Evolutionary conservation across 306 rosid genomes (phyloP).

Genomic region (Gastrolobium villosum): DNA sequence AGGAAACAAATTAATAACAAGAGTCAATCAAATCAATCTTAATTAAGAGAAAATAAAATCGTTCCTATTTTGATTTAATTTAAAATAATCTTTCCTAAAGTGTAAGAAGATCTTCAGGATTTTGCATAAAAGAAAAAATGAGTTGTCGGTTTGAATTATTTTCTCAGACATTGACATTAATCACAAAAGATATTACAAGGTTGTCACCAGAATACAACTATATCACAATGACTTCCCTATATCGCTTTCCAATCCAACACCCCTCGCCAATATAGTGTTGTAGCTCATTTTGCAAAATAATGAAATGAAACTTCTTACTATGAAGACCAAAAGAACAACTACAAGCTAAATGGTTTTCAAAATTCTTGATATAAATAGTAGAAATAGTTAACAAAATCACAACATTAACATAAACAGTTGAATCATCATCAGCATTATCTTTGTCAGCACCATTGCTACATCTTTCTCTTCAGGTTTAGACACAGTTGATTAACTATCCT

Average conservation of each 20-base stretch:
- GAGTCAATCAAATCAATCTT: too few relatives aligned
- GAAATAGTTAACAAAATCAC: neutral
- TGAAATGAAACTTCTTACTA: neutral
- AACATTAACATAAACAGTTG: constrained; percentile 9
- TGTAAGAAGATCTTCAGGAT: too few relatives aligned
- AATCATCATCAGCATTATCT: neutral
- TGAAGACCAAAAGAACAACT: too few relatives aligned
- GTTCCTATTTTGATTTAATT: too few relatives aligned
- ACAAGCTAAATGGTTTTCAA: neutral
- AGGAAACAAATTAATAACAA: too few relatives aligned
- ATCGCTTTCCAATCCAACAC: neutral
- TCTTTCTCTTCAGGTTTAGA: neutral
- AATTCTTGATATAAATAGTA: neutral
- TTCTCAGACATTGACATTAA: neutral
- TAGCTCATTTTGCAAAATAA: neutral
- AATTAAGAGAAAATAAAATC: too few relatives aligned
- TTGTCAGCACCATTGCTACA: neutral
- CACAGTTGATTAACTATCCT: neutral
- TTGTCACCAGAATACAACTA: neutral
- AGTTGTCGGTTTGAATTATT: neutral
- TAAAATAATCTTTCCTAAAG: too few relatives aligned
- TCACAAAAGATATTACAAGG: neutral
- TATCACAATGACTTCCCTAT: neutral
- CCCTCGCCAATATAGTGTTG: neutral
- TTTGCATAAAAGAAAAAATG: neutral